phyloP scores from a whole-genome alignment of 331 rosid species.

The Stylosanthes scabra region DNA sequence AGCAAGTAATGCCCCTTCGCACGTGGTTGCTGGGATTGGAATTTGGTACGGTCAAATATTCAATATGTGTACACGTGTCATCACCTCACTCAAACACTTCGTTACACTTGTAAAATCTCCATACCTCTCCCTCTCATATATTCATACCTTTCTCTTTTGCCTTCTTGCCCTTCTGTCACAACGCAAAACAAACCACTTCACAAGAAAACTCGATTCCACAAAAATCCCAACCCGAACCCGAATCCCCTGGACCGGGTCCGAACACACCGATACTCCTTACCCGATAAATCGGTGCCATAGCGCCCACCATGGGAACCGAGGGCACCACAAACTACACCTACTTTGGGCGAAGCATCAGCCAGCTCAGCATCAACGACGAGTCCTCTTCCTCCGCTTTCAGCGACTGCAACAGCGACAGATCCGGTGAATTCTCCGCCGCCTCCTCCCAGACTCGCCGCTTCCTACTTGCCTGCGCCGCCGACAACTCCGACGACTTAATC shows the following conservation, averaged over 20 bases:
- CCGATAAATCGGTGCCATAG: not conserved
- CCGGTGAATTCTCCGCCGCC: slow-evolving; percentile 79
- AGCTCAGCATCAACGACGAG: slow-evolving; percentile 55
- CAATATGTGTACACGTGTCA: slow-evolving; percentile 46
- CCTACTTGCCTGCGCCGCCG: slow-evolving; percentile 66
- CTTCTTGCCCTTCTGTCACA: not conserved
- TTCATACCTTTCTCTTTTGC: not conserved
- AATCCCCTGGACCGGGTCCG: too few species aligned
- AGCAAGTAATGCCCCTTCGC: too few species aligned
- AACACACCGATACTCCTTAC: too few species aligned
- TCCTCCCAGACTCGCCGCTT: slow-evolving; percentile 71
- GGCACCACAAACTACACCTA: slow-evolving; percentile 37
- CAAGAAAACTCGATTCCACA: not conserved
- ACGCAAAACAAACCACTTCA: not conserved
- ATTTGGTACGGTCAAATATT: slow-evolving; percentile 31
- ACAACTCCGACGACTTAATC: slow-evolving; percentile 81
- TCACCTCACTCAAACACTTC: not conserved
- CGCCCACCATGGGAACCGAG: slow-evolving; percentile 49
- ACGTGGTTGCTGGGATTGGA: slow-evolving; percentile 50
- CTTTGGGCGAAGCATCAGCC: slow-evolving; percentile 64
- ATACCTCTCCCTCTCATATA: slow-evolving; percentile 9
- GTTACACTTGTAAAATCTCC: slow-evolving; percentile 35
- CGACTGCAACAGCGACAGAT: slow-evolving; percentile 95
- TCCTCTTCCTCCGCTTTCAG: slow-evolving; percentile 90
- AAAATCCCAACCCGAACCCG: too few species aligned